Percentiles rank a stretch among this genome's conserved stretches.
Evolutionary conservation across 495 filamentous ascomycete genomes (phyloP).

Genomic region (Rusavskia elegans): DNA sequence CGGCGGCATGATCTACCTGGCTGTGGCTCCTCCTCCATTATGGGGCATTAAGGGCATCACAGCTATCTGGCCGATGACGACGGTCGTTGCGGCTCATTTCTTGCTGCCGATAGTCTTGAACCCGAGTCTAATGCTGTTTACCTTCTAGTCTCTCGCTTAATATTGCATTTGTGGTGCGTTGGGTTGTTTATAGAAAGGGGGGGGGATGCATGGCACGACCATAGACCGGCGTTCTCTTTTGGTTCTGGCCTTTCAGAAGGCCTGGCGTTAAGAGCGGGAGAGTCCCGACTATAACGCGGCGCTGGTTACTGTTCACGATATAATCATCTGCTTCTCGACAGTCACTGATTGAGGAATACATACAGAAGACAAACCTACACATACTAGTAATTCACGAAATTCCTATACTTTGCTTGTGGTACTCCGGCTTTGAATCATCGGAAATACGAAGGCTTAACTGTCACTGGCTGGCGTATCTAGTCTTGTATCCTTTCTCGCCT

Average conservation of each 20-base stretch:
- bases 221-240: background rate
- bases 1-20: constrained; percentile 29
- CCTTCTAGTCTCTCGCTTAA: constrained; percentile 16
- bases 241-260: background rate
- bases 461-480: no score
- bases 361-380: no score
- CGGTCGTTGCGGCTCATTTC: constrained; percentile 38
- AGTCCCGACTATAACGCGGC: no score
- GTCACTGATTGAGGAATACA: no score
- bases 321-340: no score
- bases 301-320: background rate
- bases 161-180: background rate
- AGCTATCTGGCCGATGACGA: constrained; percentile 40
- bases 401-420: no score
- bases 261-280: background rate
- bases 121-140: constrained; percentile 51
- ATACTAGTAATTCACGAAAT: no score
- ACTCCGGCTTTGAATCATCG: no score
- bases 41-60: constrained; percentile 43
- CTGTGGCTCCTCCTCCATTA: constrained; percentile 26
- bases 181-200: background rate
- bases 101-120: constrained; percentile 45
- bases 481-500: no score
- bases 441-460: no score
- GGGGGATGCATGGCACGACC: background rate